Base-by-base conservation (phyloP, 192 early-diverging fungal genomes). In the Linnemannia elongata region DNA sequence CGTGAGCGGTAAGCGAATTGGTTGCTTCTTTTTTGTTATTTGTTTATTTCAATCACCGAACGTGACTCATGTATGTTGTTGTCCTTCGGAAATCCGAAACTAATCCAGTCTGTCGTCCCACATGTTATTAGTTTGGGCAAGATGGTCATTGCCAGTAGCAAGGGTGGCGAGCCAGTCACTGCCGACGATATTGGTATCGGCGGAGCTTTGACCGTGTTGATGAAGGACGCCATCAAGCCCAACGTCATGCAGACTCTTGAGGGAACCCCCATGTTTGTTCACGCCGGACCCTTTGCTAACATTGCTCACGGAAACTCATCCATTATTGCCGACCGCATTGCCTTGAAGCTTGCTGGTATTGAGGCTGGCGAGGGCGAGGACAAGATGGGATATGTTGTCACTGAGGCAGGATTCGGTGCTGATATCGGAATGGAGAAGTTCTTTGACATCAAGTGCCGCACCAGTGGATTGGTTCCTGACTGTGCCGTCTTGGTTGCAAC, bases 391-490 rank as follows among this genome's bases (percentile, higher is more conserved):
- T 99, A 96, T 76, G 97, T 98, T 60, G 94, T 99, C 49, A 99
- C 98, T 39, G 98, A 99, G 90, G 97, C 98, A 33, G 98, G 98
- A 24, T 99, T 99, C 81, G 98, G 98, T 44, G 98, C 98, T 33
- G 98, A 99, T 90, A 99, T 99, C 89, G 98, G 98, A 69, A 98
- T 99, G 96, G 98, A 99, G 79, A 99, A 99, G 91, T 97, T 97
- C 92, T 97, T 99, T 91, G 95, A 99, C 91, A 99, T 99, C 91
- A 99, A 99, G 90, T 99, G 98, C 89, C 94, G 98, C 47, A 90
- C 92, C 35, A 97, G 96, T 41, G 96, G 95, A n/a, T 91, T 99
- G 30, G 89, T 96, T 17, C 98, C 98, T 60, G 93, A 98, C 81
- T 94, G 93, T 39, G 98, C 97, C 27, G 97, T 99, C 52, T 92